Conservation (phyloP, 2,329 filamentous ascomycete species). For the Exserohilum turcica region DNA sequence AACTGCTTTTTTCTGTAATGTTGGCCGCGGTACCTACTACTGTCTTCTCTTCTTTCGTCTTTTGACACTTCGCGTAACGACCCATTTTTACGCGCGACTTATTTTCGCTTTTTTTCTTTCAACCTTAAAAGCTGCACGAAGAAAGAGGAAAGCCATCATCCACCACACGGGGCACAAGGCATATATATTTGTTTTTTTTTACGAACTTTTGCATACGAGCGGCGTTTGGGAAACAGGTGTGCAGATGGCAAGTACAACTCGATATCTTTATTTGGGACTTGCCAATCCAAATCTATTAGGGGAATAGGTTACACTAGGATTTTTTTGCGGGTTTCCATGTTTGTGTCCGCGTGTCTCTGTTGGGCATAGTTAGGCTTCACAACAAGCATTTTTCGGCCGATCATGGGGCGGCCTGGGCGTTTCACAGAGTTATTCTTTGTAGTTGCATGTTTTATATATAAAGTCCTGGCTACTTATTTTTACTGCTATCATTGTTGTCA, state of each 20-base stretch:
- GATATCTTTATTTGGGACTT: too few relatives aligned
- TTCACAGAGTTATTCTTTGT: neutral
- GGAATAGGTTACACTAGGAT: too few relatives aligned
- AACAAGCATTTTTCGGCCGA: constrained; percentile 1
- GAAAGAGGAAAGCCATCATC: too few relatives aligned
- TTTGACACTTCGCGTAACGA: constrained; percentile 1
- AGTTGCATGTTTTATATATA: too few relatives aligned
- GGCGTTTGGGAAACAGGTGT: constrained; percentile 28
- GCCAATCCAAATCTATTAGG: too few relatives aligned
- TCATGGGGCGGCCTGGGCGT: constrained; percentile 3
- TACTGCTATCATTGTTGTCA: too few relatives aligned
- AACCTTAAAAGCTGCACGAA: constrained; percentile 1
- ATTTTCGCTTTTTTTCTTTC: neutral
- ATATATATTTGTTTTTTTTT: too few relatives aligned
- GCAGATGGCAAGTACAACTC: too few relatives aligned
- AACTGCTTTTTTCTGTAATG: neutral
- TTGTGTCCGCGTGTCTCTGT: neutral
- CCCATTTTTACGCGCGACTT: neutral
- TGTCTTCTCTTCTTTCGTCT: neutral
- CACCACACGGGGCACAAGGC: too few relatives aligned
- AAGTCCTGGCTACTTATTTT: too few relatives aligned
- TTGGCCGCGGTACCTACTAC: neutral
- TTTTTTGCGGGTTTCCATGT: too few relatives aligned
- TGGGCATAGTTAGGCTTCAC: neutral
- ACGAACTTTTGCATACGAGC: constrained; percentile 33